Evolutionary conservation across 2,329 filamentous ascomycete species (phyloP), one percentile per base, ranked within the genome.

Genomic region (Verticillium zaregamsianum): DNA sequence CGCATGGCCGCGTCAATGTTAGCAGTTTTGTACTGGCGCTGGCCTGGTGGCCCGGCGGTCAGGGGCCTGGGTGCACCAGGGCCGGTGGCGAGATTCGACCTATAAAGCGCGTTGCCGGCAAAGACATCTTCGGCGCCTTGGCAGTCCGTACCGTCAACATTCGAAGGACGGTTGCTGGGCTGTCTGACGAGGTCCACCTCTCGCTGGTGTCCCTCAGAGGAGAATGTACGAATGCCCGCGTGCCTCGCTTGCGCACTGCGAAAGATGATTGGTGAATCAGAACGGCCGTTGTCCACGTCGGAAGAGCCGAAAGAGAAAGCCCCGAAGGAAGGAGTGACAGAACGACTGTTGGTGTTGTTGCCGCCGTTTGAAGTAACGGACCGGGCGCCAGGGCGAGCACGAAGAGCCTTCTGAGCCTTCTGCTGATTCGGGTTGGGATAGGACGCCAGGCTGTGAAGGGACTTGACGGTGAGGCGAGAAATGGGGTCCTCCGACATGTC

Each of bases 361-460:
- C 59, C 65, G 57, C 62, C 65, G 63, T 63, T 64, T 66, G 59
- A 67, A 64, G 52, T 25, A 15, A 20, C 40, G 39, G 62, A 54
- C 40, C 61, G 31, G 62, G 65, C 33, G 59, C 62, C 31, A 33
- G 66, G 63, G 35, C 68, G 68, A 63, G 67, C 67, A 25, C 72
- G 70, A 59, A 73, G 77, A 20, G 76, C 72, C 65, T 75, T 79
- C 71, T 80, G 81, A 62, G 83, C 83, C 52, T 71, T 73, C 70
- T 80, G 80, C 69, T 84, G 83, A 68, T 76, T 80, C 8, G 82
- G 82, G 65, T 86, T 86, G 5, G 79, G 75, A 65, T 85, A 86
- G 1, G 83, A 85, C 17, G 83, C 83, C 65, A 86, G 69, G 65
- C 81, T 85, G 45, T 80, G 78, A 25, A 85, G 74, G 33, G 77